These are phyloP conservation scores for Salix arbutifolia DNA, from an alignment of 345 rosid genomes.

Conservation along the genomic window DNA sequence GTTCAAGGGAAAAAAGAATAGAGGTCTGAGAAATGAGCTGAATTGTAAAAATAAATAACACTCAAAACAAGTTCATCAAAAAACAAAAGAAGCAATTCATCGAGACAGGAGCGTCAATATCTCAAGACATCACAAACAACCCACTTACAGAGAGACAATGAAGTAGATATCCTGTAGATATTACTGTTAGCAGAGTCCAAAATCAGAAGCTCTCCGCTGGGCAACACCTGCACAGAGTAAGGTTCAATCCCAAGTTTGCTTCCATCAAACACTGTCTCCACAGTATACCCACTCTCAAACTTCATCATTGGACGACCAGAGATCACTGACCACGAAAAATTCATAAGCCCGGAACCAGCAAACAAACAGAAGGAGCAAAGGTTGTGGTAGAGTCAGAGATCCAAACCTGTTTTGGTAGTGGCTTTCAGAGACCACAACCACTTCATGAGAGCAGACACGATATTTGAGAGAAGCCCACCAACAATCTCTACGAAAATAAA, in stretches of 20 bases:
- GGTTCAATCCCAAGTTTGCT: slow-evolving; percentile 97
- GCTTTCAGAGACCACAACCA: slow-evolving; percentile 92
- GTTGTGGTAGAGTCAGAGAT: slow-evolving; percentile 23
- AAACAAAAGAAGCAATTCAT: background rate
- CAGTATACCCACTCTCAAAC: slow-evolving; percentile 88
- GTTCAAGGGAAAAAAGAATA: background rate
- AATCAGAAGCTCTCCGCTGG: slow-evolving; percentile 80
- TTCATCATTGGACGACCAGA: slow-evolving; percentile 87
- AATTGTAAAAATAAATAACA: background rate
- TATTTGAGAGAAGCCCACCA: slow-evolving; percentile 68
- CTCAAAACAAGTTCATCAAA: background rate
- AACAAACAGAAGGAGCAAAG: background rate
- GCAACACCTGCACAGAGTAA: slow-evolving; percentile 67
- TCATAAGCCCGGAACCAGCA: background rate
- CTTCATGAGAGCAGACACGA: slow-evolving; percentile 64
- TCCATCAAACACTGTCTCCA: slow-evolving; percentile 98
- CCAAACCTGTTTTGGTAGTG: slow-evolving; percentile 79
- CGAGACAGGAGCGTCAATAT: background rate
- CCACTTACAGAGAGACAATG: slow-evolving; percentile 83
- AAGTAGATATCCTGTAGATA: slow-evolving; percentile 79
- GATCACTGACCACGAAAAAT: slow-evolving; percentile 44
- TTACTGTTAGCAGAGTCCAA: slow-evolving; percentile 90
- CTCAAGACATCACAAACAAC: background rate
- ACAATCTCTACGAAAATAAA: slow-evolving; percentile 63
- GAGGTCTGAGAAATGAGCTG: background rate